Evolutionary conservation across 257 asterid species (phyloP).

Genomic region (Forsythia suspensa): DNA sequence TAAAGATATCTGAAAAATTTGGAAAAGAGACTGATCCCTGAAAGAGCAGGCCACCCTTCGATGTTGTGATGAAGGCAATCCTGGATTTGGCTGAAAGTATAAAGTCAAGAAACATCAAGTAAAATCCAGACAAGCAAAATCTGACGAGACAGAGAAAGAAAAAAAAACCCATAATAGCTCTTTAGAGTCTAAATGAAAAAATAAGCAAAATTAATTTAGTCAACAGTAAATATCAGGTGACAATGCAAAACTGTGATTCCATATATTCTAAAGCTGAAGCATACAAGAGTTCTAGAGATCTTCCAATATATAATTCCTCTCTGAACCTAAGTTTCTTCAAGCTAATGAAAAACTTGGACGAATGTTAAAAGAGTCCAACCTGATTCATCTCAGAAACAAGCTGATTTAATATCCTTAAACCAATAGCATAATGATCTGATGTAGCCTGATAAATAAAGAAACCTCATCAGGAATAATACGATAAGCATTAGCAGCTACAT

Average conservation of each 20-base stretch:
- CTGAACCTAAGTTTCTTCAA: conserved; percentile 15
- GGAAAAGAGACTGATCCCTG: conserved; percentile 86
- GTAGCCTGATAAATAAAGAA: conserved; percentile 69
- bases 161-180: background rate
- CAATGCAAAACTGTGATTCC: conserved; percentile 13
- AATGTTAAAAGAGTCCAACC: conserved; percentile 44
- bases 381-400: conserved; percentile 96
- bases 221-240: background rate
- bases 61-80: conserved; percentile 90
- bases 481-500: conserved; percentile 24
- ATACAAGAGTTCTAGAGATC: background rate
- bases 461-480: conserved; percentile 25
- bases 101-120: conserved; percentile 27
- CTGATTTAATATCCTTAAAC: conserved; percentile 92
- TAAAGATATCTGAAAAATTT: conserved; percentile 90
- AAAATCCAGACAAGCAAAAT: conserved; percentile 24
- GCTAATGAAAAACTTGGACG: conserved; percentile 14
- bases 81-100: conserved; percentile 75
- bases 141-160: conserved; percentile 8
- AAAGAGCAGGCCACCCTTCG: conserved; percentile 92
- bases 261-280: background rate
- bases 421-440: conserved; percentile 82
- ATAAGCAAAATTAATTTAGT: conserved; percentile 13
- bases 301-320: background rate
- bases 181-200: background rate